phyloP scores from a whole-genome alignment of 164 flowering plant genomes.

The Nymphaea colorata region DNA sequence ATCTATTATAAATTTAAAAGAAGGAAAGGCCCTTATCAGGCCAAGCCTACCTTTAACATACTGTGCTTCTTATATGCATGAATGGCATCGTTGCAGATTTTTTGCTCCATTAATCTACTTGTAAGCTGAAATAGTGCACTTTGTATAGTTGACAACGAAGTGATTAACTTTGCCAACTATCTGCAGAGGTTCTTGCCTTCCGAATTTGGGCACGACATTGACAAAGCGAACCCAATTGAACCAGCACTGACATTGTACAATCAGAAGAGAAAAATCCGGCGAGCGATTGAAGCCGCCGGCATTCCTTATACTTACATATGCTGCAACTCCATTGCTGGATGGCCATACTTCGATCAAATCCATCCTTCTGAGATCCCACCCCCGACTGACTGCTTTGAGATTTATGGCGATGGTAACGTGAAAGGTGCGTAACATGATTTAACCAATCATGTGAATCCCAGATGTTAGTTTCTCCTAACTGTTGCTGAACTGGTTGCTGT shows the following conservation, averaged over 20 bases:
- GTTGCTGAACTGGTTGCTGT: neutral
- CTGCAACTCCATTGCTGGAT: slow-evolving; percentile 69
- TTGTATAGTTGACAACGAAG: neutral
- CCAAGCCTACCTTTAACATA: no score
- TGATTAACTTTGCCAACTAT: neutral
- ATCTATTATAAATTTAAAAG: no score
- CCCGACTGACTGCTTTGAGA: slow-evolving; percentile 49
- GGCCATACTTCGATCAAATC: slow-evolving; percentile 65
- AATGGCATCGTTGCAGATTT: no score
- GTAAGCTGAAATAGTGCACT: no score
- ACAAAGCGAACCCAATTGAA: slow-evolving; percentile 58
- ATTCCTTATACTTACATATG: slow-evolving; percentile 57
- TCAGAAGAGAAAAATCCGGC: slow-evolving; percentile 37
- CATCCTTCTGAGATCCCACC: slow-evolving; percentile 63
- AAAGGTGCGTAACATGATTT: slow-evolving; percentile 32
- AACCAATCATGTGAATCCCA: neutral
- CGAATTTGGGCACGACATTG: slow-evolving; percentile 69
- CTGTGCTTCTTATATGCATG: no score
- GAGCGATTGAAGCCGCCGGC: slow-evolving; percentile 26
- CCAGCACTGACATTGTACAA: slow-evolving; percentile 57
- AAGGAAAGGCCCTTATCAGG: no score
- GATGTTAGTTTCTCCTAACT: neutral
- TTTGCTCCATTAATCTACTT: no score
- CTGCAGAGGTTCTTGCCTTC: slow-evolving; percentile 67
- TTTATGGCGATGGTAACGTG: slow-evolving; percentile 64